These are phyloP conservation scores for Albatrellus ellisii DNA, from an alignment of 768 basidiomycete genomes.

Conservation along the genomic window DNA sequence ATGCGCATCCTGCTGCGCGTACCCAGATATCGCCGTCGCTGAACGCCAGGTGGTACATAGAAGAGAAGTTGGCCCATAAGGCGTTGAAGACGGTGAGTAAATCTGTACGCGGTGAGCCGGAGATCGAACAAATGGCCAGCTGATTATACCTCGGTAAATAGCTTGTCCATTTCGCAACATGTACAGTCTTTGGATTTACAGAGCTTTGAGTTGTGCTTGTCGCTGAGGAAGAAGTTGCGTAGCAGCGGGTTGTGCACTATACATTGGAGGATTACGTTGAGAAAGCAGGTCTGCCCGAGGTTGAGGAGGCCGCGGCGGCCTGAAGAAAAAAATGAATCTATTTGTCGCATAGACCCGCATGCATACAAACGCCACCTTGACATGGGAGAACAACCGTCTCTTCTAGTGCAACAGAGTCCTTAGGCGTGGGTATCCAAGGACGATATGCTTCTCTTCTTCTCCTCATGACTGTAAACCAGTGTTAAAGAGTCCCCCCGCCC, in stretches of 20 bases:
- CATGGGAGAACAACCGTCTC: constrained; percentile 46
- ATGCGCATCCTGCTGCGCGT: constrained; percentile 92
- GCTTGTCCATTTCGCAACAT: constrained; percentile 87
- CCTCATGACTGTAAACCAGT: constrained; percentile 21
- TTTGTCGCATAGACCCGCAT: not conserved
- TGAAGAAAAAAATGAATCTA: constrained; percentile 17
- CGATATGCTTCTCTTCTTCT: constrained; percentile 33
- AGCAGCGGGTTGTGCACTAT: constrained; percentile 85
- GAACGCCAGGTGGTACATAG: constrained; percentile 74
- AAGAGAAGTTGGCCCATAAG: constrained; percentile 75
- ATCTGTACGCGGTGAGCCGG: constrained; percentile 24
- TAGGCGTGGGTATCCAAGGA: constrained; percentile 32
- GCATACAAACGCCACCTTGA: constrained; percentile 40
- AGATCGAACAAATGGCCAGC: not conserved
- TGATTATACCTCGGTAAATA: constrained; percentile 52
- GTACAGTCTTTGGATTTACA: constrained; percentile 75
- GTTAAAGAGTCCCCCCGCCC: not conserved
- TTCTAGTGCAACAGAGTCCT: constrained; percentile 33
- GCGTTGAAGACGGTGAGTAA: constrained; percentile 29
- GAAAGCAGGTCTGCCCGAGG: constrained; percentile 87
- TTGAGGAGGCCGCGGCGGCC: constrained; percentile 80
- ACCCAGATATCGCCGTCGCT: constrained; percentile 74
- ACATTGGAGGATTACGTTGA: constrained; percentile 83
- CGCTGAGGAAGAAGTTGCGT: constrained; percentile 80
- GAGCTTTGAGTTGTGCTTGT: constrained; percentile 67